These are phyloP conservation scores for Starmera pachycereana DNA, from an alignment of 805 yeast species.

Conservation along the genomic window DNA sequence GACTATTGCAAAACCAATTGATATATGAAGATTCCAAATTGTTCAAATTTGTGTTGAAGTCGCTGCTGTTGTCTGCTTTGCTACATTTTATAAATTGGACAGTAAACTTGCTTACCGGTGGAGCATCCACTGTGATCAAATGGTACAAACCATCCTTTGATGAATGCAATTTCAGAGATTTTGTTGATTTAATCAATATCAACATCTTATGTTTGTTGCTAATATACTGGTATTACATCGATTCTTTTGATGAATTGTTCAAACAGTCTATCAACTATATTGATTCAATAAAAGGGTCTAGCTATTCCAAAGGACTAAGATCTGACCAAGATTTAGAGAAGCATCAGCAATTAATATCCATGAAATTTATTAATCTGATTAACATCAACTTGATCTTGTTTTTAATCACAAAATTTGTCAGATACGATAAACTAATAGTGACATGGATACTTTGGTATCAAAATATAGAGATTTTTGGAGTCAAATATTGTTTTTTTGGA, in stretches of 20 bases:
- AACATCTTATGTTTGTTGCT: background rate
- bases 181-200: background rate
- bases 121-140: background rate
- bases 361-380: too few species aligned
- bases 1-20: constrained; percentile 8
- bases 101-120: too few species aligned
- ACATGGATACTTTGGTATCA: constrained; percentile 5
- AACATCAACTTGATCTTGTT: background rate
- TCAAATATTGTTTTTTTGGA: constrained; percentile 1
- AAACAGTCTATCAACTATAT: too few species aligned
- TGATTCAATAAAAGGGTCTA: too few species aligned
- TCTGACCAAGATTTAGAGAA: too few species aligned
- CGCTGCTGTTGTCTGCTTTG: constrained; percentile 5
- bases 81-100: background rate
- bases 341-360: too few species aligned
- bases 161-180: background rate
- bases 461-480: constrained; percentile 3
- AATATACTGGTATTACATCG: constrained; percentile 1
- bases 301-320: too few species aligned
- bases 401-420: background rate
- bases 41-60: constrained; percentile 5
- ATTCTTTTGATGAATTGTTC: too few species aligned
- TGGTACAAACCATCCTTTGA: background rate
- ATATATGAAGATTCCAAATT: constrained; percentile 6
- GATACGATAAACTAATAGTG: background rate